Evolutionary conservation across 163 green algal species (phyloP).

Genomic region (Scenedesmus sp.): DNA sequence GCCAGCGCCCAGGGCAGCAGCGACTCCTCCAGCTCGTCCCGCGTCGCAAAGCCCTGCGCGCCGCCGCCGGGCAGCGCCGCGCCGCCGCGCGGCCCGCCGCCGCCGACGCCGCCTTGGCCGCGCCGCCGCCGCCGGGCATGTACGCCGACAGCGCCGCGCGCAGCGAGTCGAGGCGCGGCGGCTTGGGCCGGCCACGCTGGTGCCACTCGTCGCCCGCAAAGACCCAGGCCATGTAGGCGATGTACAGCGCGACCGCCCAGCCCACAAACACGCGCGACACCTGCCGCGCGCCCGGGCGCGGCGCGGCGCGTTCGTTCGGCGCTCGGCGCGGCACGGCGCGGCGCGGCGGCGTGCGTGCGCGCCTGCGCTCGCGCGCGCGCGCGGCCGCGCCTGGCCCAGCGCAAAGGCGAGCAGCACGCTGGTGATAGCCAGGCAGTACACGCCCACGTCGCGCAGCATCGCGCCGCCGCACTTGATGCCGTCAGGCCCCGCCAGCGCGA

Average conservation of each 20-base stretch:
- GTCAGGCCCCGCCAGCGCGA: conserved; percentile 53
- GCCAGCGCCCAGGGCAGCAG: conserved; percentile 53
- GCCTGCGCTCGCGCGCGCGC: too few relatives aligned
- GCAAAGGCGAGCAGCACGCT: conserved; percentile 57
- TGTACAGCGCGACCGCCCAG: conserved; percentile 76
- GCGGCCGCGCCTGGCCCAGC: conserved; percentile 49
- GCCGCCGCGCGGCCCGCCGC: too few relatives aligned
- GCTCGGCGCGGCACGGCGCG: too few relatives aligned
- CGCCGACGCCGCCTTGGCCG: too few relatives aligned
- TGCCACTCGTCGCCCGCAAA: conserved; percentile 83
- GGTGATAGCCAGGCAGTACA: conserved; percentile 64
- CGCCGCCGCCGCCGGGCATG: too few relatives aligned
- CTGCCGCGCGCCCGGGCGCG: conserved; percentile 47
- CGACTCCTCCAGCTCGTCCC: conserved; percentile 33
- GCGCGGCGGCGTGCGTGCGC: too few relatives aligned
- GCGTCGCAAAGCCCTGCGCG: background rate
- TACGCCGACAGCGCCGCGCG: too few relatives aligned
- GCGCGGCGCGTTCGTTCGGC: too few relatives aligned
- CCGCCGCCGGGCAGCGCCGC: background rate
- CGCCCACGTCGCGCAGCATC: conserved; percentile 78
- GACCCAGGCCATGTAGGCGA: conserved; percentile 76
- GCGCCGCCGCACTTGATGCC: conserved; percentile 76
- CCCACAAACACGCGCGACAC: conserved; percentile 59
- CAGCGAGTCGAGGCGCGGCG: conserved; percentile 4
- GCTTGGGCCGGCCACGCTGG: conserved; percentile 49